These are phyloP conservation scores for Mycena polygramma DNA, from an alignment of 768 basidiomycete genomes.

Conservation along the genomic window DNA sequence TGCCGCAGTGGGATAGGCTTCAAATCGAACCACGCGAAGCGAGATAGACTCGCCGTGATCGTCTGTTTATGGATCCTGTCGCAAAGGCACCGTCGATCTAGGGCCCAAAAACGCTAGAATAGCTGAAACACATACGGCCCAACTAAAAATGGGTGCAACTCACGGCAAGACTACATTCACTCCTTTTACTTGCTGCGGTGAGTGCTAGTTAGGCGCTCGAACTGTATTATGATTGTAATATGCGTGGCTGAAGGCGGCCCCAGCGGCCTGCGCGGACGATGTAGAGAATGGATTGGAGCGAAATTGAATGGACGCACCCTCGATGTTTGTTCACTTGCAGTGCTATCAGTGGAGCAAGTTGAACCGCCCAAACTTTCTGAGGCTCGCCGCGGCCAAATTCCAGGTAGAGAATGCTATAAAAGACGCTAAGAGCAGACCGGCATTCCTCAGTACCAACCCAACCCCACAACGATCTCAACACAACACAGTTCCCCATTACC, in stretches of 20 bases:
- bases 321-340: conserved; percentile 4
- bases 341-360: conserved; percentile 2
- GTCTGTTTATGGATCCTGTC: neutral
- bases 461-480: conserved; percentile 5
- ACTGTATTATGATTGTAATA: too few species aligned
- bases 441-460: conserved; percentile 15
- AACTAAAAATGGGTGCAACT: too few species aligned
- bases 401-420: conserved; percentile 18
- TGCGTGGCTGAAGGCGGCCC: too few species aligned
- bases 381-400: conserved; percentile 2
- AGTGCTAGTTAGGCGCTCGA: too few species aligned
- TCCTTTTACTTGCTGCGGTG: too few species aligned
- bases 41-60: neutral
- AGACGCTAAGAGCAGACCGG: conserved; percentile 9
- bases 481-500: conserved; percentile 3
- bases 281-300: too few species aligned
- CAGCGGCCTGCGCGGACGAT: too few species aligned
- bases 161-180: too few species aligned
- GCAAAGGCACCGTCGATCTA: too few species aligned
- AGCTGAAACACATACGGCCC: conserved; percentile 16
- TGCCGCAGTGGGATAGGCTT: too few species aligned
- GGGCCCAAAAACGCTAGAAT: conserved; percentile 1
- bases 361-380: conserved; percentile 1
- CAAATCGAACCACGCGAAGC: too few species aligned
- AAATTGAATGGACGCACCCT: too few species aligned